Evolutionary conservation across 108 stramenopile genomes (phyloP).

Genomic region (Seminavis robusta): DNA sequence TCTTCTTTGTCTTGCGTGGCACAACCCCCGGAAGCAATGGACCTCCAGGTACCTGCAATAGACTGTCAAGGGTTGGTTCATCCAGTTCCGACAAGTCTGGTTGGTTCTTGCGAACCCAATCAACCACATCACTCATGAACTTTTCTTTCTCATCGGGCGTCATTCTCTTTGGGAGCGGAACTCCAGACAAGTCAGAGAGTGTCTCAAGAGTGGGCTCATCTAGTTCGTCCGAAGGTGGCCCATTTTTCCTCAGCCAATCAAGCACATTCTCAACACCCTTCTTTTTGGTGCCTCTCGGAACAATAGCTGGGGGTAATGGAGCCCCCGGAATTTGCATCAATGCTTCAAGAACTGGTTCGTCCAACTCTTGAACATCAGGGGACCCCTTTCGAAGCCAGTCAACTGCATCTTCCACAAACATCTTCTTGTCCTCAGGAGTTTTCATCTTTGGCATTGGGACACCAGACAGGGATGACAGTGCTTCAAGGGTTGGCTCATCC

Average conservation of each 20-base stretch:
- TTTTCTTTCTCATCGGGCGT: not conserved
- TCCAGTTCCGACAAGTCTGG: no score
- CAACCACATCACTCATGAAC: no score
- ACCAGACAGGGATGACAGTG: slow-evolving; percentile 7
- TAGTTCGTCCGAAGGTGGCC: not conserved
- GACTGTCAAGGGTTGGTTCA: not conserved
- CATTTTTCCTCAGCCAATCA: slow-evolving; percentile 7
- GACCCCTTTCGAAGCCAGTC: not conserved
- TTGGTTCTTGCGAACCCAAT: no score
- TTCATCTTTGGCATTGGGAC: not conserved
- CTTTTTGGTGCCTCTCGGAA: no score
- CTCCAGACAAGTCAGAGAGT: slow-evolving; percentile 3
- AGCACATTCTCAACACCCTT: slow-evolving; percentile 9
- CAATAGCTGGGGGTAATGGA: no score
- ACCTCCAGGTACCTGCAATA: not conserved
- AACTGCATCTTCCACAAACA: not conserved
- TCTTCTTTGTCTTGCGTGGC: not conserved
- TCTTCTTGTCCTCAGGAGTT: not conserved
- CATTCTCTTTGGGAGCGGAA: not conserved
- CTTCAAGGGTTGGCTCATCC: slow-evolving; percentile 6
- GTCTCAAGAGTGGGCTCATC: slow-evolving; percentile 5
- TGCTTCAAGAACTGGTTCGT: no score
- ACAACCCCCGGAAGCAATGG: not conserved
- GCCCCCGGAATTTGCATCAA: no score
- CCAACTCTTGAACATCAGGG: not conserved